Base-by-base conservation (phyloP, 2,329 filamentous ascomycete genomes). In the Talaromyces pinophilus region DNA sequence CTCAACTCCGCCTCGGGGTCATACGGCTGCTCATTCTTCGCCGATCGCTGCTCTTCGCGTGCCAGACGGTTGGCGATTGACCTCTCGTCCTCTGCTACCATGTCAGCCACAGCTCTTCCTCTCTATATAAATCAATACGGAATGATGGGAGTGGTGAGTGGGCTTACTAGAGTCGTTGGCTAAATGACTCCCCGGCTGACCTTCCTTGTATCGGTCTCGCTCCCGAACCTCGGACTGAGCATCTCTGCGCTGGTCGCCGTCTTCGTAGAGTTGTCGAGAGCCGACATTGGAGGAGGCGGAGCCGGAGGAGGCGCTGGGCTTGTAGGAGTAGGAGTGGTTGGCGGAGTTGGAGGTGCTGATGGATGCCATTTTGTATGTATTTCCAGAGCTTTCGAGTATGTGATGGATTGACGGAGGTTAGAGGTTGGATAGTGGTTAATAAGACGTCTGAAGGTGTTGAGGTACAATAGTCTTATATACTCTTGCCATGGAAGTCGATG, bases 201-300 rank as follows among this genome's bases (percentile, higher is more conserved):
- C 92, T 81, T 94, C 90, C 68, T 93, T 82, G 81, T 87, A 95
- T 67, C 87, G 84, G 62, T 86, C 81, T 22, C 83, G 81, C 73
- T 87, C 82, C 54, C 79, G 74, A 62, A 82, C 70, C 68, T 85
- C 81, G 1, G 85, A 82, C 67, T 85, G 75, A 68, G 86, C 85
- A 68, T 80, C 76, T 76, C 88, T 92, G 72, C 86, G 85, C 83
- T 95, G 91, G 80, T 95, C 91, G 67, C 88, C 89, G 66, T 85
- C 88, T 81, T 93, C 90, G 81, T 95, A 93, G 76, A 92, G 80
- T 68, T 79, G 77, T 69, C 80, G 73, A 76, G 82, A 84, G 71
- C 91, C 92, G 75, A 94, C 90, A 75, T 83, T 90, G 66, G 90
- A 91, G 65, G 57, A 38, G 25, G 62, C 66, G 19, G 66, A 55